Evolutionary conservation across 768 basidiomycete species (phyloP).

Genomic region (Phanerochaete sordida): DNA sequence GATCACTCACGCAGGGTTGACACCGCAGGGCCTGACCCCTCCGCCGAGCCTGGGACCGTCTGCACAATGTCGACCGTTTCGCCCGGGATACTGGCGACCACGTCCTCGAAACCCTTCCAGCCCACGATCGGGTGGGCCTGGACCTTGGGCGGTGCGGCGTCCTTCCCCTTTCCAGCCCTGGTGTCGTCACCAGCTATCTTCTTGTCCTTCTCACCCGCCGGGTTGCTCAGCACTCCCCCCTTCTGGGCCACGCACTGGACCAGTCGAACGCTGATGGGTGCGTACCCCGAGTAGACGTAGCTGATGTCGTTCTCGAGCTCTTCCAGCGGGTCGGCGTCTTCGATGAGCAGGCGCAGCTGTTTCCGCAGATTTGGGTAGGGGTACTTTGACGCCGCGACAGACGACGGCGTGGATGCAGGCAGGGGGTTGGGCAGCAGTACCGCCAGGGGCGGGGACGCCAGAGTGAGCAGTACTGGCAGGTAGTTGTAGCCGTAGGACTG

Average conservation of each 20-base stretch:
- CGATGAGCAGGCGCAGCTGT: conserved; percentile 86
- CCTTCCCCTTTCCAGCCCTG: conserved; percentile 34
- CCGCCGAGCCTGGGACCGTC: conserved; percentile 31
- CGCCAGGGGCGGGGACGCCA: conserved; percentile 63
- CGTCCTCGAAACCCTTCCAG: conserved; percentile 98
- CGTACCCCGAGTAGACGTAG: conserved; percentile 96
- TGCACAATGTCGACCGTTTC: conserved; percentile 78
- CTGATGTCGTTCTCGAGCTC: conserved; percentile 92
- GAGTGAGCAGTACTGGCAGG: conserved; percentile 63
- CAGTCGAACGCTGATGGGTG: conserved; percentile 86
- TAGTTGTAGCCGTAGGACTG: conserved; percentile 83
- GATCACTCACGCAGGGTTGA: conserved; percentile 31
- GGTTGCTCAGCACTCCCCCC: conserved; percentile 82
- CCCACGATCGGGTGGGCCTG: conserved; percentile 91
- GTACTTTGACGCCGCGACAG: conserved; percentile 49
- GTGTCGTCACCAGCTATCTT: conserved; percentile 33
- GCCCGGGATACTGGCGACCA: conserved; percentile 77
- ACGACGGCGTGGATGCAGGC: conserved; percentile 45
- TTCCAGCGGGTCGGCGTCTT: conserved; percentile 76
- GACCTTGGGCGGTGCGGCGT: conserved; percentile 40
- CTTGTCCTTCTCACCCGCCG: conserved; percentile 56
- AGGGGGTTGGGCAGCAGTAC: conserved; percentile 64
- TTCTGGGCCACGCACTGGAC: conserved; percentile 94
- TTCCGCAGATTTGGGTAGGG: conserved; percentile 76
- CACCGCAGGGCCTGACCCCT: conserved; percentile 23